Percentiles rank a stretch among this genome's conserved stretches.
Conservation (phyloP, 1,284 basidiomycete species). For the Boletus sp. region DNA sequence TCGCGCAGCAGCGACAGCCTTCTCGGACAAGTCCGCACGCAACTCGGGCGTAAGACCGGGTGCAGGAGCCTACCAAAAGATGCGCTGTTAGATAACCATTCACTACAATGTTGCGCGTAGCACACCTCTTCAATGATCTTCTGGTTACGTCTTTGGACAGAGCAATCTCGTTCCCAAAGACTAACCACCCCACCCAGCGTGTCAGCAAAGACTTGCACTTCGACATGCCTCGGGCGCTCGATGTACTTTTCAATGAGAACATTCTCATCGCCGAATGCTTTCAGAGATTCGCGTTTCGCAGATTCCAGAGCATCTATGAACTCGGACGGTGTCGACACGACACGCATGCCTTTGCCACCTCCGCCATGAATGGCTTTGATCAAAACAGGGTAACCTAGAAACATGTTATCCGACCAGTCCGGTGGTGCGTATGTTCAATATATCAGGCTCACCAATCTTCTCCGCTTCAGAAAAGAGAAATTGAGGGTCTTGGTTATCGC, state of each 20-base stretch:
- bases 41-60: conserved; percentile 81
- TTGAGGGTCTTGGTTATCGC: conserved; percentile 68
- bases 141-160: conserved; percentile 92
- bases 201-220: conserved; percentile 92
- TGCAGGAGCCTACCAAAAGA: conserved; percentile 81
- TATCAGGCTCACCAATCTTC: conserved; percentile 63
- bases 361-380: conserved; percentile 98
- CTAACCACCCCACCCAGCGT: conserved; percentile 76
- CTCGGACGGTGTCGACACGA: conserved; percentile 66
- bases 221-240: conserved; percentile 81
- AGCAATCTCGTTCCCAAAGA: conserved; percentile 94
- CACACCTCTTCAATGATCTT: conserved; percentile 90
- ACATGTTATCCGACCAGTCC: not conserved
- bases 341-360: conserved; percentile 97
- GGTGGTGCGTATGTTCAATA: not conserved
- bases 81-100: not conserved
- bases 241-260: conserved; percentile 90
- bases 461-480: conserved; percentile 69
- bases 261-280: conserved; percentile 85
- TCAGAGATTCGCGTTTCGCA: conserved; percentile 86
- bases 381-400: conserved; percentile 82
- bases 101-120: not conserved
- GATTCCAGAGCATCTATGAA: conserved; percentile 82
- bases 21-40: conserved; percentile 80
- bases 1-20: conserved; percentile 89